Percentiles rank a stretch among this genome's conserved stretches.
phyloP scores from a whole-genome alignment of 1,284 basidiomycete species.

The Rhodotorula sp. region DNA sequence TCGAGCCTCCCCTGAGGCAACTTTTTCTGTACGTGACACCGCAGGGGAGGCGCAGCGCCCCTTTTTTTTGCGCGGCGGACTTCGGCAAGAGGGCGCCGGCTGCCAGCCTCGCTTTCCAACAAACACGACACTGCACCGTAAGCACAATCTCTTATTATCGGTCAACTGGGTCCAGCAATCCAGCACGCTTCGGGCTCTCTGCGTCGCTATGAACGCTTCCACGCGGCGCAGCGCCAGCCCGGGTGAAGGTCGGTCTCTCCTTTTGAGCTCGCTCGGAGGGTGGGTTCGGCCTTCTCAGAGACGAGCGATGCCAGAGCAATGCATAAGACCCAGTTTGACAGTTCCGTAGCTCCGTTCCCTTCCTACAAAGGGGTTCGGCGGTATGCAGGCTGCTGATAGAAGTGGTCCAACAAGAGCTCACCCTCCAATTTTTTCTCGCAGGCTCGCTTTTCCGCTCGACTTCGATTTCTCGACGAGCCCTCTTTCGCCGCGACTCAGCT shows the following conservation, averaged over 20 bases:
- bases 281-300: too few relatives aligned
- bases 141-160: neutral
- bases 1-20: too few relatives aligned
- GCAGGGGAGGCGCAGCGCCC: too few relatives aligned
- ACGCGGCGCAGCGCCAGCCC: slow-evolving; percentile 2
- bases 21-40: too few relatives aligned
- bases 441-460: neutral
- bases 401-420: slow-evolving; percentile 5
- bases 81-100: neutral
- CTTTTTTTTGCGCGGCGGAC: too few relatives aligned
- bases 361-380: neutral
- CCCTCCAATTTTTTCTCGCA: neutral
- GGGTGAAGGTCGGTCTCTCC: neutral
- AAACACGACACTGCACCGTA: too few relatives aligned
- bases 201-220: neutral
- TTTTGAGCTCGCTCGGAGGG: neutral
- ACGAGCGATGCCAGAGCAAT: slow-evolving; percentile 3
- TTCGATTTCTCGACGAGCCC: neutral
- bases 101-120: too few relatives aligned
- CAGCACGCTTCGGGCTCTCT: slow-evolving; percentile 4
- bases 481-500: neutral
- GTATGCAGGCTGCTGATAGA: slow-evolving; percentile 17
- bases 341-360: slow-evolving; percentile 1
- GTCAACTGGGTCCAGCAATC: neutral
- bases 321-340: slow-evolving; percentile 13